Evolutionary conservation across 73 alveolate genomes (phyloP), one percentile per base, ranked within the genome.

Genomic region (Uronychia setigera): DNA sequence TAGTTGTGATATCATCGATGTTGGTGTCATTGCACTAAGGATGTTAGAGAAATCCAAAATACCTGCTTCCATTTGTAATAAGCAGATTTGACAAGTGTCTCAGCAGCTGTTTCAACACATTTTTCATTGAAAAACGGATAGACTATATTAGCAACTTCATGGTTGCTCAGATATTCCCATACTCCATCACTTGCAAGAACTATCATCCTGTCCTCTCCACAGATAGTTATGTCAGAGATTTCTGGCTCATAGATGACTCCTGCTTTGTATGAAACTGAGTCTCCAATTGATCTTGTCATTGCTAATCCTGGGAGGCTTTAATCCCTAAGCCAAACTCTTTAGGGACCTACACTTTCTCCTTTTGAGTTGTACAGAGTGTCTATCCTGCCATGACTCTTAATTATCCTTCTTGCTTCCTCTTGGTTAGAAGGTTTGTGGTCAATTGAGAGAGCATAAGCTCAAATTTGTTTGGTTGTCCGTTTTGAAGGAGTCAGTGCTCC

Each of bases 271-370:
- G 99, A 99, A 60, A 94, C 84, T 78, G 80, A 60, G 84, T 97
- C 99, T 57, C 99, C 99, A 46, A 97, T 91, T 35, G 98, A 93
- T 80, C 99, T 95, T 67, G 98, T 90, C 99, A 97, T 97, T 0
- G 99, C 99, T 14, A 97, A 77, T 29, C 99, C 99, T 29, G 99
- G 96, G 33, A 94, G 94, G 81, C 95, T 95, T 79, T 94, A 93
- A 59, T 90, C 87, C 81, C 87, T 87, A 29, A 93, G 92, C 98
- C 98, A 97, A 1, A 95, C 97, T 88, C 99, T 95, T 27, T 89
- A 91, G 1, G 98, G 98, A 0, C 99, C 98, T 31, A 97, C 85
- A 28, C 92, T 92, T 76, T 90, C 94, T 25, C 96, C 94, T 29
- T 76, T 77, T 90, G 79, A 91, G 96, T 79, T 96, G 35, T 84